Base-by-base conservation (phyloP, 1,139 yeast species). In the Candida sp. region DNA sequence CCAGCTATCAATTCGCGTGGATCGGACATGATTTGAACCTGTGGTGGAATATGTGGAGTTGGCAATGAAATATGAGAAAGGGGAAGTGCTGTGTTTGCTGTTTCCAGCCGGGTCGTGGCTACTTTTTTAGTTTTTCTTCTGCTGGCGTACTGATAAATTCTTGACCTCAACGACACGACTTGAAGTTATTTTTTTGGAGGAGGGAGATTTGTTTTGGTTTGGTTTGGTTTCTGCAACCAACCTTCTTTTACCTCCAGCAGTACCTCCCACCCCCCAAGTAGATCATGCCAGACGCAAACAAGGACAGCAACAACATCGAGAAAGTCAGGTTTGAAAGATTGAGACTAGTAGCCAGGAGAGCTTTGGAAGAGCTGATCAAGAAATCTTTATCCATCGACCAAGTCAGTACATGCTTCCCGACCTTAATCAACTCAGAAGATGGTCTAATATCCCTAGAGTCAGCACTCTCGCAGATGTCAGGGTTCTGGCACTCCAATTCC, bases 381-480 rank as follows among this genome's bases (percentile, higher is more conserved):
- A 83, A 82, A 54, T 78, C 85, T 37, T 68, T 90, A 42, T 78
- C 85, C 4, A 69, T 80, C 46, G 91, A 87, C 11, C 85, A 84
- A 56, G 67, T 90, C 32, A 71, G 75, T 39, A 70, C 83, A 30
- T 89, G 96, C 63, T 91, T 84, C 65, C 96, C 96, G 0, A 69
- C 75, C 1, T 73, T 87, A 25, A 75, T 86, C 0, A 58, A 68
- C 11, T 69, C 81, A 3, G 70, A 69, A 22, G 80, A 79, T 8
- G 94, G 93, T 0, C 63, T 67, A 5, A 69, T 69, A 33, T 75
- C 83, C 1, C 68, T 90, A 17, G 78, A 79, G 32, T 80, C 78
- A 38, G 88, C 92, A 3, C 74, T 88, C 49, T 67, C 72, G 5
- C 94, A 88, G 61, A 80, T 90, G 22, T 68, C 78, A 7, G 78